These are phyloP conservation scores for Fusarium pilosicola DNA, from an alignment of 2,329 filamentous ascomycete species.

Conservation along the genomic window DNA sequence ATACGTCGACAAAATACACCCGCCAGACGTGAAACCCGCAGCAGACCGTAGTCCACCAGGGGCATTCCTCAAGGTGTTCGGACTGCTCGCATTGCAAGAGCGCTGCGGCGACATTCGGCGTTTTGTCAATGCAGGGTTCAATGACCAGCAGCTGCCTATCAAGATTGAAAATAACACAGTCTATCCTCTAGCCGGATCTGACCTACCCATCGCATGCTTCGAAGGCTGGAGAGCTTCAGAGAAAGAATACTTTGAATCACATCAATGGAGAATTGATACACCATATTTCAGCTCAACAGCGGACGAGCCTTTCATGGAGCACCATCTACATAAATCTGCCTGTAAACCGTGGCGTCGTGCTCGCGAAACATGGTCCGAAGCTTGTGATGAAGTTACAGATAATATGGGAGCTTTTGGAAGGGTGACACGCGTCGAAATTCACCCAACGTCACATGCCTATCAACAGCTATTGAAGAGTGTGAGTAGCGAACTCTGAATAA, in stretches of 20 bases:
- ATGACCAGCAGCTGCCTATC: neutral
- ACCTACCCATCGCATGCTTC: neutral
- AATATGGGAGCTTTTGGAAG: neutral
- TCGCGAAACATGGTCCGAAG: rapidly evolving
- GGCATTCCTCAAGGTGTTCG: too few species aligned
- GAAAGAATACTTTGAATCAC: neutral
- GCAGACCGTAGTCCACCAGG: too few species aligned
- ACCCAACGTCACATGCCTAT: neutral
- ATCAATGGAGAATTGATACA: neutral
- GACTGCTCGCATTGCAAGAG: too few species aligned
- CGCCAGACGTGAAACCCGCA: too few species aligned
- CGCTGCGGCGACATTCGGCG: neutral
- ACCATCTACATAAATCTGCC: neutral
- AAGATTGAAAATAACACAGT: neutral
- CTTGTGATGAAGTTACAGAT: neutral
- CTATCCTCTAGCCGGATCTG: neutral
- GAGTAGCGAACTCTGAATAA: neutral
- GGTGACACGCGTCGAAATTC: neutral
- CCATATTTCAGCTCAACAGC: neutral
- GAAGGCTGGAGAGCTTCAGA: neutral
- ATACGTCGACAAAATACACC: too few species aligned
- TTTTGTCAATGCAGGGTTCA: neutral
- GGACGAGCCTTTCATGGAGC: neutral
- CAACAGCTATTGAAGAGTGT: neutral
- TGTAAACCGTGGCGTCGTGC: neutral